Evolutionary conservation across 495 filamentous ascomycete species (phyloP), one percentile per base, ranked within the genome.

Genomic region (Cladorrhinum samala): DNA sequence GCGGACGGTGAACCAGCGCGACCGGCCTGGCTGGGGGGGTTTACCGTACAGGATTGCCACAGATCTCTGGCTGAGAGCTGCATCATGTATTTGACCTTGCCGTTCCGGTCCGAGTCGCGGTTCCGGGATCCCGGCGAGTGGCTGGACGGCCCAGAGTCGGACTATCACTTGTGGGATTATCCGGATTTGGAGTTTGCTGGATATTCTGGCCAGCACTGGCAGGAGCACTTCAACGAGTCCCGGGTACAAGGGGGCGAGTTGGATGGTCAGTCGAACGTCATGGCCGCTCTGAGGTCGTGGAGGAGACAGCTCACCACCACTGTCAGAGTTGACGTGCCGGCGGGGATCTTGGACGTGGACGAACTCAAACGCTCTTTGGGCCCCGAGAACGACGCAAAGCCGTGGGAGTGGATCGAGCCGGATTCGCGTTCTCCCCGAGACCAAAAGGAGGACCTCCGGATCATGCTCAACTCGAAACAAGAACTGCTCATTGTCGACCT

Each of bases 21-120:
- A 20, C 54, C 56, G 1, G 48, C 23, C 18, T 59, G 60, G 56
- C 19, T 59, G 19, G 56, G 54, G 1, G 38, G 52, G 9, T 63
- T 59, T 9, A 53, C 46, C 7, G 19, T 56, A 9, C 43, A 48
- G 18, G 18, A 27, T n/a, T 58, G 55, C 19, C 52, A 62, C 50
- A 18, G 20, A 25, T 45, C 49, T 7, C 17, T 62, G 23, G 56
- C 56, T 0, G 42, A 59, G 40, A 59, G 56, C 17, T 58, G 60
- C 43, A 30, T 53, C 21, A 23, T 51, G 18, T 62, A 62, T 16
- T 41, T 62, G 16, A 46, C 53, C 1, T 24, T 62, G 24, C 56
- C 53, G 9, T 19, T 55, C 8, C 53, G 53, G 1, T 27, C 36
- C 1, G 17, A 1, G 11, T 33, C 54, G 2, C 25, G 11, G 47